A percentile compares a stretch with the other conserved stretches of the same genome.
phyloP scores from a whole-genome alignment of 257 asterid genomes.

The Vinca minor region DNA sequence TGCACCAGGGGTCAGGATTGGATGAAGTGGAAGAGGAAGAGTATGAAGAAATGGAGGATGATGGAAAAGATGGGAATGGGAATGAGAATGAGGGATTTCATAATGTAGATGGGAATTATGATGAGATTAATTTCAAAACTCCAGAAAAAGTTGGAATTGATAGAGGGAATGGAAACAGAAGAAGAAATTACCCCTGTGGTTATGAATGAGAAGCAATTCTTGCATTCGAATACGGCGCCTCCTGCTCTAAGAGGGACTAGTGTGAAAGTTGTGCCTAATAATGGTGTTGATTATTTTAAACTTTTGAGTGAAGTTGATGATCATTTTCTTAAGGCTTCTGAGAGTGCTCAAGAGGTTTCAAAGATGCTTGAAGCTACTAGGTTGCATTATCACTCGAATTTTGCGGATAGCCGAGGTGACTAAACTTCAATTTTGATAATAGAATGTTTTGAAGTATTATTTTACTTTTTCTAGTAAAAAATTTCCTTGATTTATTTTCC shows the following conservation, averaged over 20 bases:
- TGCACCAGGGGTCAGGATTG: conserved; percentile 32
- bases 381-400: conserved; percentile 90
- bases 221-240: conserved; percentile 85
- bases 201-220: conserved; percentile 42
- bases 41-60: conserved; percentile 33
- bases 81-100: conserved; percentile 15
- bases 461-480: neutral
- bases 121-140: conserved; percentile 39
- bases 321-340: conserved; percentile 80
- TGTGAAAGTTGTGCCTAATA: conserved; percentile 30
- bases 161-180: conserved; percentile 35
- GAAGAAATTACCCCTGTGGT: conserved; percentile 48
- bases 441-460: neutral
- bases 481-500: neutral
- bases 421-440: conserved; percentile 2
- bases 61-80: conserved; percentile 24
- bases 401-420: conserved; percentile 92
- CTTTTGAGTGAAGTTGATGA: conserved; percentile 70
- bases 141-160: conserved; percentile 53
- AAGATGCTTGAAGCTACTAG: conserved; percentile 92
- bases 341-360: conserved; percentile 79
- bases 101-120: conserved; percentile 26
- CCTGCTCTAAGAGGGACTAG: conserved; percentile 31
- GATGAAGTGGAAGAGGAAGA: conserved; percentile 52
- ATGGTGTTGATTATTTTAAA: conserved; percentile 62